phyloP scores from a whole-genome alignment of 176 grass and related monocot genomes.

The Avena eriantha region DNA sequence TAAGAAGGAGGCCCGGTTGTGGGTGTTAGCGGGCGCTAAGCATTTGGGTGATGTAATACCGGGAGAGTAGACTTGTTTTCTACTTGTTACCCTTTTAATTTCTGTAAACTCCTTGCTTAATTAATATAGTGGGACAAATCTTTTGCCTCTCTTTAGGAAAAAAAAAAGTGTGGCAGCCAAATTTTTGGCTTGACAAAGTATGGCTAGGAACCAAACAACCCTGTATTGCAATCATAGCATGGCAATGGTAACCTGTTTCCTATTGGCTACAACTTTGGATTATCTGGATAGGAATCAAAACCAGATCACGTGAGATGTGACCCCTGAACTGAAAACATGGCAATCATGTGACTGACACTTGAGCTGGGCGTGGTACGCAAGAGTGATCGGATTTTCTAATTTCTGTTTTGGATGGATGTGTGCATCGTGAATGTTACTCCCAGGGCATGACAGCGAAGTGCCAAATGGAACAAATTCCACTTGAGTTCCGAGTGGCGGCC shows the following conservation, averaged over 20 bases:
- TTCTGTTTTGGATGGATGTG: background rate
- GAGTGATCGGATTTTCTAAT: too few relatives aligned
- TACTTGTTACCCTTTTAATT: too few relatives aligned
- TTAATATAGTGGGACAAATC: too few relatives aligned
- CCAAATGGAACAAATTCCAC: constrained; percentile 15
- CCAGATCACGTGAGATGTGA: constrained; percentile 24
- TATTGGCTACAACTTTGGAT: constrained; percentile 9
- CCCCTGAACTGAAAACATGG: background rate
- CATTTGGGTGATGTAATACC: too few relatives aligned
- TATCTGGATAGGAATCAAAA: constrained; percentile 1
- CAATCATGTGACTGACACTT: constrained; percentile 26
- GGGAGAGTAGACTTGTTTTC: too few relatives aligned
- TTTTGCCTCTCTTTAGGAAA: too few relatives aligned
- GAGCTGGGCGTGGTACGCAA: background rate
- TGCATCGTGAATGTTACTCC: background rate
- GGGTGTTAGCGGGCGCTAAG: too few relatives aligned
- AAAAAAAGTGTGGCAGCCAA: too few relatives aligned
- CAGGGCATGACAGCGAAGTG: background rate
- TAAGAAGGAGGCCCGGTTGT: too few relatives aligned
- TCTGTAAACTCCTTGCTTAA: too few relatives aligned
- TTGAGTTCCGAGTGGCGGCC: background rate
- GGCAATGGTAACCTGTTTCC: background rate
- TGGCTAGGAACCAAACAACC: too few relatives aligned
- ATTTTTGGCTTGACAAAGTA: too few relatives aligned
- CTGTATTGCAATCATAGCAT: background rate